Conservation (phyloP, 495 filamentous ascomycete genomes). For the Aspergillus diversus region DNA sequence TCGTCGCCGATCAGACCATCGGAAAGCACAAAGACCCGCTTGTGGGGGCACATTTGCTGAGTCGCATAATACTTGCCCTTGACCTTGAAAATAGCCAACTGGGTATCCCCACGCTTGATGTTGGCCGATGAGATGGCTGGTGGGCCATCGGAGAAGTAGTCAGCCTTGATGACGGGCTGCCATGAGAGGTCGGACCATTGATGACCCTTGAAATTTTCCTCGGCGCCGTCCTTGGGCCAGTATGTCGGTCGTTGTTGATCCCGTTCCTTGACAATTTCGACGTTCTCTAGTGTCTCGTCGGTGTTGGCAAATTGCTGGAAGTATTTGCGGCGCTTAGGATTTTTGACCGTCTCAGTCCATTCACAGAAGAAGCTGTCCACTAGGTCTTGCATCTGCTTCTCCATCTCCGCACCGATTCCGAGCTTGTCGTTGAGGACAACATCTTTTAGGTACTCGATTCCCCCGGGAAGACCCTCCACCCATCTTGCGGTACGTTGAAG, state of each 20-base stretch:
- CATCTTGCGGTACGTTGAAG: conserved; percentile 92
- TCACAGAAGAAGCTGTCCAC: conserved; percentile 93
- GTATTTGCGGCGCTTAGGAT: conserved; percentile 66
- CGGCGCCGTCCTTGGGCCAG: conserved; percentile 75
- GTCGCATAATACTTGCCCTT: conserved; percentile 83
- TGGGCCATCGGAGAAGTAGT: conserved; percentile 69
- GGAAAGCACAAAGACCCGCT: conserved; percentile 86
- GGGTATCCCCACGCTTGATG: conserved; percentile 88
- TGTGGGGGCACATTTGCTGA: conserved; percentile 98
- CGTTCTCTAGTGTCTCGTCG: conserved; percentile 64
- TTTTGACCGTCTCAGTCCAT: conserved; percentile 84
- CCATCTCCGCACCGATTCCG: conserved; percentile 83
- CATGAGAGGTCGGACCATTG: conserved; percentile 77
- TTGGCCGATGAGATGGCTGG: conserved; percentile 70
- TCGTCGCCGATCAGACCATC: conserved; percentile 89
- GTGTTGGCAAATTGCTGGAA: conserved; percentile 95
- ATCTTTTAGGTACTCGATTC: conserved; percentile 80
- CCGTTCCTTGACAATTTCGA: conserved; percentile 76
- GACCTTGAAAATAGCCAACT: conserved; percentile 89
- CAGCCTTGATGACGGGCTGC: conserved; percentile 80
- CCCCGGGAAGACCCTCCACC: conserved; percentile 86
- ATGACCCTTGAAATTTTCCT: conserved; percentile 73
- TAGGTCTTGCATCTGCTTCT: conserved; percentile 86
- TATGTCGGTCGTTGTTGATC: conserved; percentile 77
- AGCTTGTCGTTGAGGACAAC: conserved; percentile 90